Evolutionary conservation across 2,329 filamentous ascomycete species (phyloP), one percentile per base, ranked within the genome.

Genomic region (Colletotrichum sp.): DNA sequence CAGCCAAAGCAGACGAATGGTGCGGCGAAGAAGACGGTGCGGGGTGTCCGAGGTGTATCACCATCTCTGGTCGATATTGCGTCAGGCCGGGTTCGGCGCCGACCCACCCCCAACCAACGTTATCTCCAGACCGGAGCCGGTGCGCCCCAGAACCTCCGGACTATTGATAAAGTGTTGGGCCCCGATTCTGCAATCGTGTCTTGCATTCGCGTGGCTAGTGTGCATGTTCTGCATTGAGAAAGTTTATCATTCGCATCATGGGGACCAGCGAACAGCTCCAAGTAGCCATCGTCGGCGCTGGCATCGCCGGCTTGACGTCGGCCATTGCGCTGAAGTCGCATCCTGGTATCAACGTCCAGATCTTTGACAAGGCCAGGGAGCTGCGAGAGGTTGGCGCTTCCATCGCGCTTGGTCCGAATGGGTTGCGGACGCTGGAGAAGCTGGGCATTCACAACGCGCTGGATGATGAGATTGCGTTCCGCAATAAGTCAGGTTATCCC

Each of bases 381-480:
- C 85, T 89, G 49, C 85, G 82, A 72, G 87, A 89, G 71, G 85
- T 89, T 32, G 88, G 88, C 9, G 87, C 88, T 0, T 87, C 86
- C 3, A 88, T 89, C 21, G 88, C 87, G 2, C 82, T 90, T 6
- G 89, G 89, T 4, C 88, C 89, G 2, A 91, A 91, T 79, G 89
- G 89, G 0, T 85, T 91, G 81, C 86, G 87, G 49, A 88, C 89
- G 1, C 80, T 91, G 60, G 87, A 90, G 59, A 86, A 86, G 26
- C 85, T 90, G 1, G 89, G 89, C 6, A 87, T 89, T 16, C 71
- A 86, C 49, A 86, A 87, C 74, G 88, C 88, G 2, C 81, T 90
- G 9, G 80, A 82, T 2, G 84, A 86, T 12, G 81, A 83, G 28
- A 78, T 88, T 8, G 85, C 84, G 0, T 87, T 85, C 65, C 84